Conservation (phyloP, 1,284 basidiomycete genomes). For the Ganoderma meredithae region DNA sequence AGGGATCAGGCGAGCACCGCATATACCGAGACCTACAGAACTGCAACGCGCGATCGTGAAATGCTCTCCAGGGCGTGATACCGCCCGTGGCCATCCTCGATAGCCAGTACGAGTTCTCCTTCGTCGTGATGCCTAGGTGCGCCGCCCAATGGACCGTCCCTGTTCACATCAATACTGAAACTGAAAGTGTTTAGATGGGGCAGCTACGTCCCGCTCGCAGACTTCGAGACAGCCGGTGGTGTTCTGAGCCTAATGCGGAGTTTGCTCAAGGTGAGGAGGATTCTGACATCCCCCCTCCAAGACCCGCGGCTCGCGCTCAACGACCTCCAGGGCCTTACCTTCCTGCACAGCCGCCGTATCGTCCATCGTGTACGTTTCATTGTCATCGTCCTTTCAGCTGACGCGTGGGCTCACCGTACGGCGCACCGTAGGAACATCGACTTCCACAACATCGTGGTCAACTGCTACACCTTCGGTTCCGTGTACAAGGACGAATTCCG, state of each 20-base stretch:
- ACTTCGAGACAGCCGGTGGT: not conserved
- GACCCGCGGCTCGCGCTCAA: too few relatives aligned
- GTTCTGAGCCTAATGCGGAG: conserved; percentile 1
- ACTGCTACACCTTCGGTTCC: too few relatives aligned
- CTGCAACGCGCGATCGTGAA: not conserved
- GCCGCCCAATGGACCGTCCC: not conserved
- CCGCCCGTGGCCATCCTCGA: conserved; percentile 15
- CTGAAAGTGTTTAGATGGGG: conserved; percentile 12
- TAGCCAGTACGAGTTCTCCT: conserved; percentile 8
- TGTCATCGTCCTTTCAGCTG: too few relatives aligned
- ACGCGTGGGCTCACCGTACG: not conserved
- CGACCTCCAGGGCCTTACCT: conserved; percentile 15
- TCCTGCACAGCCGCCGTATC: conserved; percentile 14
- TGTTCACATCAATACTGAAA: not conserved
- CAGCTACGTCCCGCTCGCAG: not conserved
- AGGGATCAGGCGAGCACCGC: not conserved
- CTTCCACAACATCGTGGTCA: conserved; percentile 9
- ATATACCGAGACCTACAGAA: conserved; percentile 4
- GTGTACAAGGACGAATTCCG: too few relatives aligned
- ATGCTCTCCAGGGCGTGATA: not conserved
- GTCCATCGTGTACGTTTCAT: conserved; percentile 13
- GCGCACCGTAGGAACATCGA: conserved; percentile 13
- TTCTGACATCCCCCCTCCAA: too few relatives aligned
- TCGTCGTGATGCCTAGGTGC: conserved; percentile 23
- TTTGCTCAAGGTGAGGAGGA: conserved; percentile 14